phyloP scores from a whole-genome alignment of 1,284 basidiomycete species.

The Heliocybe sulcata region DNA sequence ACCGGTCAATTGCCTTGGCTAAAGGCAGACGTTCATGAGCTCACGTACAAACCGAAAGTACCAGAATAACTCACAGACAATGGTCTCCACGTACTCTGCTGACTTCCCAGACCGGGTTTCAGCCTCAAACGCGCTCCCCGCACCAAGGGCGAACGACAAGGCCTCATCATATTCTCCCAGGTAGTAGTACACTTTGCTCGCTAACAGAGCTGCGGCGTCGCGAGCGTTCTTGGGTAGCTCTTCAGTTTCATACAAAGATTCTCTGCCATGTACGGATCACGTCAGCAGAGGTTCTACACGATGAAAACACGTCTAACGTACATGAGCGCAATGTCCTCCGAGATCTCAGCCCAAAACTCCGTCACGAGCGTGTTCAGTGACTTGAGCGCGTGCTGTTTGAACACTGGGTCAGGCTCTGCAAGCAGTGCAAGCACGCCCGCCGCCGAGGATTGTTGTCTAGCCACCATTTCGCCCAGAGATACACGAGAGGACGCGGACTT shows the following conservation, averaged over 20 bases:
- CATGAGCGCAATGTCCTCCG: slow-evolving; percentile 88
- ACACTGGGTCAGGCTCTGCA: slow-evolving; percentile 77
- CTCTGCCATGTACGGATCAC: slow-evolving; percentile 39
- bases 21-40: slow-evolving; percentile 9
- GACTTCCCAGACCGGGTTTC: slow-evolving; percentile 57
- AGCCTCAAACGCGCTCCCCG: slow-evolving; percentile 79
- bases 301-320: slow-evolving; percentile 32
- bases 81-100: slow-evolving; percentile 89
- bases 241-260: slow-evolving; percentile 81
- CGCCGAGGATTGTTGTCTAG: slow-evolving; percentile 68
- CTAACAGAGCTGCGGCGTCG: slow-evolving; percentile 80
- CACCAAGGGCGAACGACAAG: slow-evolving; percentile 85
- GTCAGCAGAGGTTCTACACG: slow-evolving; percentile 10
- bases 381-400: slow-evolving; percentile 87
- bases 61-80: slow-evolving; percentile 65
- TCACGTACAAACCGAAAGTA: slow-evolving; percentile 5
- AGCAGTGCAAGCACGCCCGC: slow-evolving; percentile 88
- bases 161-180: slow-evolving; percentile 92
- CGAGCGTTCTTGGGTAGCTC: slow-evolving; percentile 68
- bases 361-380: slow-evolving; percentile 79
- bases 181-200: slow-evolving; percentile 95
- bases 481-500: slow-evolving; percentile 11
- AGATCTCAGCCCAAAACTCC: slow-evolving; percentile 97
- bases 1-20: slow-evolving; percentile 94
- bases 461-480: slow-evolving; percentile 40